Evolutionary conservation across 2,329 filamentous ascomycete species (phyloP).

Genomic region (Penicillium sp.): DNA sequence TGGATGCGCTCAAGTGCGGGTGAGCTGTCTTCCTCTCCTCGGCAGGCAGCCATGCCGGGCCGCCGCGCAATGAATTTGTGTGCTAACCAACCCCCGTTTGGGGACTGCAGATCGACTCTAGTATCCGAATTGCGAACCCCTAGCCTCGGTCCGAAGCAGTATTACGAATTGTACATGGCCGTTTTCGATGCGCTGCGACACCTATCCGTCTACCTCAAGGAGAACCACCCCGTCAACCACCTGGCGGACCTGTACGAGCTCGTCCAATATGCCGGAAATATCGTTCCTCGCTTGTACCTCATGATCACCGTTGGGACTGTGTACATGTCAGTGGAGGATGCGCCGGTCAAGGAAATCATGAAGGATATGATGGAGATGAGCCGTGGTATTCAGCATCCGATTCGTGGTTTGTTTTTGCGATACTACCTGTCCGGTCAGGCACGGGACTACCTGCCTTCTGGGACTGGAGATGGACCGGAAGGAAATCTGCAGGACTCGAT

Average conservation of each 20-base stretch:
- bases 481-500: constrained; percentile 97
- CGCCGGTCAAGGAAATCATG: constrained; percentile 99
- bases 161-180: constrained; percentile 99
- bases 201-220: constrained; percentile 91
- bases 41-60: constrained; percentile 28
- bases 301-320: constrained; percentile 99
- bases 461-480: constrained; percentile 84
- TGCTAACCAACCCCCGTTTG: constrained; percentile 16
- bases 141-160: constrained; percentile 97
- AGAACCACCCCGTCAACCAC: constrained; percentile 97
- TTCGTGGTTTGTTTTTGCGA: constrained; percentile 88
- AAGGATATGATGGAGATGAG: constrained; percentile 99
- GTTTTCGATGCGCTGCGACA: constrained; percentile 97
- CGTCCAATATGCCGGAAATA: constrained; percentile 97
- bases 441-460: constrained; percentile 79
- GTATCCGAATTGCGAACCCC: constrained; percentile 98
- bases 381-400: constrained; percentile 93
- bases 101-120: constrained; percentile 74
- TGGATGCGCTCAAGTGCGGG: constrained; percentile 99
- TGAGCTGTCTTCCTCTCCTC: constrained; percentile 51
- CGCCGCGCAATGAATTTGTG: constrained; percentile 9
- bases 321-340: constrained; percentile 98
- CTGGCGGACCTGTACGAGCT: constrained; percentile 97
- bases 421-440: constrained; percentile 97
- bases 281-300: constrained; percentile 91